These are phyloP conservation scores for Phialophora macrospora DNA, from an alignment of 2,329 filamentous ascomycete species.

Conservation along the genomic window DNA sequence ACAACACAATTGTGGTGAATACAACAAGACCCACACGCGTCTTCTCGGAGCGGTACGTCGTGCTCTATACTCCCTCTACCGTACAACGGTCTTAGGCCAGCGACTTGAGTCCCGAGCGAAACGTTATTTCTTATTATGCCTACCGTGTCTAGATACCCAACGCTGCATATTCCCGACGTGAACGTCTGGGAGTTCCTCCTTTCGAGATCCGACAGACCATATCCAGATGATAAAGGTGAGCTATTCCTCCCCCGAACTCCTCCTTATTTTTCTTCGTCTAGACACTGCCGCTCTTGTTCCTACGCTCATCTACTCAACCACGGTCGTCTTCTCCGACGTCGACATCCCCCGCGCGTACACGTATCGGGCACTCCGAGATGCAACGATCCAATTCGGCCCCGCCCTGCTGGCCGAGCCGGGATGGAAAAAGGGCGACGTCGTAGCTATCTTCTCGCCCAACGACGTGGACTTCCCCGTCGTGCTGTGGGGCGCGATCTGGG, in stretches of 20 bases:
- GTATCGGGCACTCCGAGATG: neutral
- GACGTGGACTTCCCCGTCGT: constrained; percentile 51
- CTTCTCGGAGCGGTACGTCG: too few species aligned
- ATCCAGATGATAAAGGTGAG: constrained; percentile 1
- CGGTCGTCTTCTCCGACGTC: constrained; percentile 1
- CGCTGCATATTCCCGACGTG: constrained; percentile 6
- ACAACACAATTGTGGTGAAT: too few species aligned
- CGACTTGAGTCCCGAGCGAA: neutral
- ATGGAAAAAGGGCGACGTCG: constrained; percentile 81
- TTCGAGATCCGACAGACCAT: neutral
- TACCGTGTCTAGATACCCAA: neutral
- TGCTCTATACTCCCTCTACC: too few species aligned
- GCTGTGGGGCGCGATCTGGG: constrained; percentile 79
- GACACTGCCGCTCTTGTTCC: neutral
- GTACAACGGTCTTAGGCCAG: neutral
- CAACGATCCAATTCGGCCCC: neutral
- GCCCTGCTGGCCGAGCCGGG: constrained; percentile 40
- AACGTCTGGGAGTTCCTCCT: neutral
- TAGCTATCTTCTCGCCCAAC: constrained; percentile 82
- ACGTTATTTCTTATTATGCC: neutral
- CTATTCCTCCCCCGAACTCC: neutral
- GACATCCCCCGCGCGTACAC: constrained; percentile 1
- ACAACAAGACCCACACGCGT: too few species aligned
- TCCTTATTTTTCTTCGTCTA: neutral
- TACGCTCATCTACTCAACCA: neutral